These are phyloP conservation scores for Brassica juncea DNA, from an alignment of 345 rosid species.

Conservation along the genomic window DNA sequence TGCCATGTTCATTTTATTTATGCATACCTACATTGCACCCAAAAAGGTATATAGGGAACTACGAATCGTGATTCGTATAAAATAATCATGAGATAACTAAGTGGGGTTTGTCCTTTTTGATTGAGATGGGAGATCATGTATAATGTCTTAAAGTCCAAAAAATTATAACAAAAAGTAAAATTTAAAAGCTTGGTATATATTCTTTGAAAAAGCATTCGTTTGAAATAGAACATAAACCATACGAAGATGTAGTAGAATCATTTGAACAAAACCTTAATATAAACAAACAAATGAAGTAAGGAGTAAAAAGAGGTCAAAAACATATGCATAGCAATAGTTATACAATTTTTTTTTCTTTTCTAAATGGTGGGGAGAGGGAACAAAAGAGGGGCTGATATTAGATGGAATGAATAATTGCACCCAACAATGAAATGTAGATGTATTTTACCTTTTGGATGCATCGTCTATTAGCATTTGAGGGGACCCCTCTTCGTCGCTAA, in stretches of 20 bases:
- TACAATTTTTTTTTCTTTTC: background rate
- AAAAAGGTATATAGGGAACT: background rate
- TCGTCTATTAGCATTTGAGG: conserved; percentile 49
- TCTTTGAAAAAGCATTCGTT: conserved; percentile 3
- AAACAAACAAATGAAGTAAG: conserved; percentile 26
- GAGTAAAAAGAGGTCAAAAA: conserved; percentile 18
- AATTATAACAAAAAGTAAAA: background rate
- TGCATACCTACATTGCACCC: conserved; percentile 19
- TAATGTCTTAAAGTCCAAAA: conserved; percentile 18
- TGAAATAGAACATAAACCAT: conserved; percentile 6
- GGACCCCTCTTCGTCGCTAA: conserved; percentile 46
- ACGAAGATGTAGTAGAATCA: conserved; percentile 21
- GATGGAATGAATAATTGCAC: conserved; percentile 85
- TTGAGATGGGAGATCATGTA: conserved; percentile 5
- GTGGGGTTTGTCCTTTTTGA: conserved; percentile 38
- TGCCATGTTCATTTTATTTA: conserved; percentile 7
- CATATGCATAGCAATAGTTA: conserved; percentile 8
- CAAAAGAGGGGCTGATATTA: conserved; percentile 40
- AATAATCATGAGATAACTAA: conserved; percentile 29
- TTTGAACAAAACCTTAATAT: conserved; percentile 30
- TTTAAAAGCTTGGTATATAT: conserved; percentile 22
- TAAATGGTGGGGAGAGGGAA: conserved; percentile 30
- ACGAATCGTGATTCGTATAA: conserved; percentile 21
- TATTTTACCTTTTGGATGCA: conserved; percentile 74
- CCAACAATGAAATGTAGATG: conserved; percentile 44